These are phyloP conservation scores for Alternaria arborescens DNA, from an alignment of 2,329 filamentous ascomycete species.

Conservation along the genomic window DNA sequence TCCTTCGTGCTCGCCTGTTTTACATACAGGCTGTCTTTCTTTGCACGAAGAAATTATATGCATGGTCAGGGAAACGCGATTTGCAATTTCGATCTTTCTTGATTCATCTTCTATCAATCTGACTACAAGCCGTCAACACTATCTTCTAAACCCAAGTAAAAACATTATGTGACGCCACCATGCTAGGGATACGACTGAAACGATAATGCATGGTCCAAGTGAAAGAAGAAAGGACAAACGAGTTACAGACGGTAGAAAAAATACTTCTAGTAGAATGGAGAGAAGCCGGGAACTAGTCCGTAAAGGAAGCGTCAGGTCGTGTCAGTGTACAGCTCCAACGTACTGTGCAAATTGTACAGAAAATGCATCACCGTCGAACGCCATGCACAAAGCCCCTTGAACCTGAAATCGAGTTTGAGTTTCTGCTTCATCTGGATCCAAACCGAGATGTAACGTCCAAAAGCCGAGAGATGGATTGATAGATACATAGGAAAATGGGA, in stretches of 20 bases:
- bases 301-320: constrained; percentile 30
- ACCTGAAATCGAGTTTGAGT: constrained; percentile 22
- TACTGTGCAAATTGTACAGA: constrained; percentile 26
- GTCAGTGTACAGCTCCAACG: constrained; percentile 39
- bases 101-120: constrained; percentile 34
- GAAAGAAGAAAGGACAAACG: constrained; percentile 7
- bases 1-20: background rate
- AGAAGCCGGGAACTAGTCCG: constrained; percentile 10
- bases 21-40: background rate
- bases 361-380: constrained; percentile 34
- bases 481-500: constrained; percentile 47
- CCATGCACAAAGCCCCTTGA: constrained; percentile 31
- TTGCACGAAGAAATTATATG: background rate
- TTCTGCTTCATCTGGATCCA: constrained; percentile 38
- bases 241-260: constrained; percentile 20
- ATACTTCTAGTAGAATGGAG: constrained; percentile 9
- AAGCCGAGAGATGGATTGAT: constrained; percentile 36
- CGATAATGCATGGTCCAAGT: constrained; percentile 14
- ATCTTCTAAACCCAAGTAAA: constrained; percentile 17
- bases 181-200: constrained; percentile 18
- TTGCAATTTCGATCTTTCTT: constrained; percentile 37
- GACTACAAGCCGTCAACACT: constrained; percentile 22
- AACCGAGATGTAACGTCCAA: constrained; percentile 35
- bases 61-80: background rate
- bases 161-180: constrained; percentile 24